Conservation (phyloP, 2,329 filamentous ascomycete genomes). For the Alternaria brassicae region DNA sequence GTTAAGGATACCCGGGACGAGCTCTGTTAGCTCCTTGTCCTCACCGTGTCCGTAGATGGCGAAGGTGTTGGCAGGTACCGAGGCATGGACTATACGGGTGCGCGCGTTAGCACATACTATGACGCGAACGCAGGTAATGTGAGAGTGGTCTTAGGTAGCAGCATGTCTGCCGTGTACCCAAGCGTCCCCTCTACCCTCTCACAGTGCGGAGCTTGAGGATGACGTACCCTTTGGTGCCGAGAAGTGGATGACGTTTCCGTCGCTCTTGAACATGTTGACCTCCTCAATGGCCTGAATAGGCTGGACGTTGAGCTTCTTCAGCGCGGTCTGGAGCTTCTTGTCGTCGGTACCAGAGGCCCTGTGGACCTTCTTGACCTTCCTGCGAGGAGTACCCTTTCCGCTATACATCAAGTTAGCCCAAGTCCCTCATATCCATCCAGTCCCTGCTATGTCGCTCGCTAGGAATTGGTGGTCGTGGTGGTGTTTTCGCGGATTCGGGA, state of each 20-base stretch:
- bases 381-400: constrained; percentile 97
- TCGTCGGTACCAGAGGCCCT: constrained; percentile 92
- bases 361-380: constrained; percentile 98
- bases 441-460: neutral
- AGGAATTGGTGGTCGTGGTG: constrained; percentile 1
- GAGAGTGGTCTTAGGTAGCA: neutral
- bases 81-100: constrained; percentile 78
- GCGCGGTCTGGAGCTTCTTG: constrained; percentile 97
- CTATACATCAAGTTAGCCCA: constrained; percentile 55
- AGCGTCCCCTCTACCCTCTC: neutral
- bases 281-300: constrained; percentile 99
- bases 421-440: constrained; percentile 1
- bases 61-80: constrained; percentile 98
- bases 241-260: constrained; percentile 99
- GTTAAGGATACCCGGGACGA: constrained; percentile 99
- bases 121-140: neutral
- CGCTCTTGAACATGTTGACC: constrained; percentile 99
- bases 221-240: constrained; percentile 90
- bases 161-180: neutral
- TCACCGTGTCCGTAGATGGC: constrained; percentile 99
- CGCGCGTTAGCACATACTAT: constrained; percentile 17
- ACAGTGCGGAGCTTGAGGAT: neutral
- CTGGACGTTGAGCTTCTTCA: constrained; percentile 99
- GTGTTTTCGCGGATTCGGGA: constrained; percentile 9
- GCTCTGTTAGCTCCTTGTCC: constrained; percentile 99